phyloP scores from a whole-genome alignment of 2,329 filamentous ascomycete genomes.

The Pseudocercospora fijiensis region DNA sequence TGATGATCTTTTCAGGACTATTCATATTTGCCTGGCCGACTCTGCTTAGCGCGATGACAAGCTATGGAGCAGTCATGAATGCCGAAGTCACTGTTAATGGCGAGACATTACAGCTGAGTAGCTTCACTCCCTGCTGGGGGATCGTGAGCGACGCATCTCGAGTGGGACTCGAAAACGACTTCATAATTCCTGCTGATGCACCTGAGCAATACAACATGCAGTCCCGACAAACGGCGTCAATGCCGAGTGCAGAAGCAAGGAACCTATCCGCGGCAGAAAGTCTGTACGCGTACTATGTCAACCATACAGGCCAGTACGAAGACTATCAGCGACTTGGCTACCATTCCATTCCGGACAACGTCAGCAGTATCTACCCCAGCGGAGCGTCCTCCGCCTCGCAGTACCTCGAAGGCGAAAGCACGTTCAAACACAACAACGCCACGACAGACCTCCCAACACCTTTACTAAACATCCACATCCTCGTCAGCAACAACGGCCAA shows the following conservation, averaged over 20 bases:
- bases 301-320: neutral
- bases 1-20: constrained; percentile 3
- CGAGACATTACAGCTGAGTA: neutral
- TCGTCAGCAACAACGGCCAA: neutral
- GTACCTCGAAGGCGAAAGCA: neutral
- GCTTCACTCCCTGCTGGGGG: neutral
- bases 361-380: neutral
- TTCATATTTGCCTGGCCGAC: constrained; percentile 5
- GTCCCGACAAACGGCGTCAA: neutral
- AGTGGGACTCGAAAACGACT: neutral
- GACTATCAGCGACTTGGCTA: neutral
- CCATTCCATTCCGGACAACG: neutral
- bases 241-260: neutral
- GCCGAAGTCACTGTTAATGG: neutral
- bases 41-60: constrained; percentile 2
- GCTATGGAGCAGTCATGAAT: constrained; percentile 2
- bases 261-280: neutral
- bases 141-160: neutral
- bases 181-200: constrained; percentile 1
- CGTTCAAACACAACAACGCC: neutral
- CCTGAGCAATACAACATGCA: neutral
- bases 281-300: neutral
- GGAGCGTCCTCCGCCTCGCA: neutral
- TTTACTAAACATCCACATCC: neutral
- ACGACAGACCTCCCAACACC: neutral